Percentiles rank a stretch among this genome's conserved stretches.
These are phyloP conservation scores for Rhizopogon rudus DNA, from an alignment of 768 basidiomycete species.

Conservation along the genomic window DNA sequence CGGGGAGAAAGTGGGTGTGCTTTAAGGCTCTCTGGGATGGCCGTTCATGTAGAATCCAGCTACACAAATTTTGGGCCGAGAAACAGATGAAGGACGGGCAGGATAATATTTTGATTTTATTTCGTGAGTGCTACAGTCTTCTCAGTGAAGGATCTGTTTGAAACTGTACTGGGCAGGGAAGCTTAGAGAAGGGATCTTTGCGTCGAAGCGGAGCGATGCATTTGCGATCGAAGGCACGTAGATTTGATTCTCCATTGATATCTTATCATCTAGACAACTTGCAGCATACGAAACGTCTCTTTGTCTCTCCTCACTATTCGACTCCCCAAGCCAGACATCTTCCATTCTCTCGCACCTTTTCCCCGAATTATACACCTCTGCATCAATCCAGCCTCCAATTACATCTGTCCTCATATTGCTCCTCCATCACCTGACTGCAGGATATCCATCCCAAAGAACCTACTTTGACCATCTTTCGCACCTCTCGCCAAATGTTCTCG, in stretches of 20 bases:
- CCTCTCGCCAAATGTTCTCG: constrained; percentile 30
- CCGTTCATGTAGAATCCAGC: constrained; percentile 23
- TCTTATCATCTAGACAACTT: not conserved
- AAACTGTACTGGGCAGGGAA: constrained; percentile 47
- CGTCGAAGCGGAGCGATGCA: constrained; percentile 51
- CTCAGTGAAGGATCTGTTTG: not conserved
- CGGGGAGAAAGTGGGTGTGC: constrained; percentile 57
- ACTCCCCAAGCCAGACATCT: constrained; percentile 53
- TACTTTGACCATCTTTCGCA: constrained; percentile 30
- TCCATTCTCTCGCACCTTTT: constrained; percentile 60
- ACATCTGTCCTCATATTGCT: constrained; percentile 42
- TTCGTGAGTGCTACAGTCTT: constrained; percentile 43
- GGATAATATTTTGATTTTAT: constrained; percentile 68
- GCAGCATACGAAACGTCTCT: constrained; percentile 74
- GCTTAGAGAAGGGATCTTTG: constrained; percentile 66
- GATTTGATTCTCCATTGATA: not conserved
- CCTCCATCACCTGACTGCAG: constrained; percentile 49
- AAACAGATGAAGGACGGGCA: constrained; percentile 46
- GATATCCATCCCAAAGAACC: constrained; percentile 61
- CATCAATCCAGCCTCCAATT: constrained; percentile 9
- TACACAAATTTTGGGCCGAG: constrained; percentile 3
- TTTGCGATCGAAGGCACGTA: constrained; percentile 66
- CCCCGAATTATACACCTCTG: constrained; percentile 38
- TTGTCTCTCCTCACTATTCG: constrained; percentile 58
- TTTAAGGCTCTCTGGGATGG: constrained; percentile 42